Conservation (phyloP, 345 rosid genomes). For the Dipteronia dyeriana region DNA sequence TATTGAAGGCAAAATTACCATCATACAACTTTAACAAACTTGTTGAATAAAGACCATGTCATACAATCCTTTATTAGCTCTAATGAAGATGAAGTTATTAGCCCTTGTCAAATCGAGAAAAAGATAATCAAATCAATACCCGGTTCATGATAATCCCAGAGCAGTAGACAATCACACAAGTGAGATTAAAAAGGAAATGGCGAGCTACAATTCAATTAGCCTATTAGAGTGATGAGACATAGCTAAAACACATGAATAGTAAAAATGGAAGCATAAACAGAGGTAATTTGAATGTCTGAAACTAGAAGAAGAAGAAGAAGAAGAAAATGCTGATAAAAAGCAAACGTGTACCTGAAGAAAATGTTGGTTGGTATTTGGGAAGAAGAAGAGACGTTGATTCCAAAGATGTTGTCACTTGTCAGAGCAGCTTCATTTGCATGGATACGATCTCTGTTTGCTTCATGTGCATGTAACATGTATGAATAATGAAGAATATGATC, state of each 20-base stretch:
- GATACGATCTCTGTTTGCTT: too few relatives aligned
- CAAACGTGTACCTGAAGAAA: background rate
- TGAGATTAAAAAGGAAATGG: too few relatives aligned
- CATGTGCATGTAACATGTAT: too few relatives aligned
- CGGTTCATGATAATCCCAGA: conserved; percentile 1
- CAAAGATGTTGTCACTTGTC: background rate
- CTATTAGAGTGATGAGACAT: too few relatives aligned
- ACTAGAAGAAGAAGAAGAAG: background rate
- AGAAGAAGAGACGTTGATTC: background rate
- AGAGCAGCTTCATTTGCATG: background rate
- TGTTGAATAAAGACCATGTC: conserved; percentile 16
- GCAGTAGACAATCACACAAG: too few relatives aligned
- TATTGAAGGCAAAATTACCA: conserved; percentile 26
- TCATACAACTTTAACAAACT: conserved; percentile 31
- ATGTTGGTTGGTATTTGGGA: background rate
- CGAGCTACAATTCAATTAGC: too few relatives aligned
- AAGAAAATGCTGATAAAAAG: background rate
- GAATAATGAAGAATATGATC: too few relatives aligned
- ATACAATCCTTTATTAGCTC: conserved; percentile 24
- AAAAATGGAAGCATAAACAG: too few relatives aligned
- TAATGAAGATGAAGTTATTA: conserved; percentile 12
- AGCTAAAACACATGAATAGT: too few relatives aligned
- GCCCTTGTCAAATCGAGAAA: conserved; percentile 14
- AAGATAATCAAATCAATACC: background rate
- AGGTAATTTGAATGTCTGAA: too few relatives aligned